Base-by-base conservation (phyloP, 768 basidiomycete genomes). In the Guyanaporus albipodus region DNA sequence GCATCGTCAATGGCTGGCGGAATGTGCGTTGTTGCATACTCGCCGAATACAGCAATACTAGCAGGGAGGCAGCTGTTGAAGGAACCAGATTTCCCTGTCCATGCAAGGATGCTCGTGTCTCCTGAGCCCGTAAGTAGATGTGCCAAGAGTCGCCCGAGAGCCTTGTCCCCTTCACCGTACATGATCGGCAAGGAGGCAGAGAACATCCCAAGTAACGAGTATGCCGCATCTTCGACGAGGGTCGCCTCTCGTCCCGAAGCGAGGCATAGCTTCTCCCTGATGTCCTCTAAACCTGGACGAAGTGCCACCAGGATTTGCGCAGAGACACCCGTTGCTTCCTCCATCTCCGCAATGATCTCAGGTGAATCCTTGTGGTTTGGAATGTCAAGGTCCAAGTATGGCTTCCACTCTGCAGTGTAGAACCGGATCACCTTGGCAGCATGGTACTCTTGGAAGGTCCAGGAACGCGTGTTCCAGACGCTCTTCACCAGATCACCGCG, bases 401-500 rank as follows among this genome's bases (percentile, higher is more conserved):
- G 39, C 18, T 2, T 29, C 46, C 46, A 47, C n/a, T 47, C 39
- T 12, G 2, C n/a, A 2, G 38, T 47, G 33, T 41, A 47, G 19
- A 47, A 47, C 19, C 33, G 33, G 19, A 47, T 27, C 15, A 41
- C 39, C 26, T 47, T 34, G 21, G 46, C 34, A 14, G 46, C 46
- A 47, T 41, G 46, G 15, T 47, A 47, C 15, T 47, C 46, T n/a
- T 47, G 46, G 33, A 47, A 41, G 4, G 46, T 47, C 46, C 46
- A 47, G 3, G 38, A 32, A 12, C 46, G 46, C n/a, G 2, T 28
- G 23, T 47, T 47, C 46, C 46, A 47, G 4, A 47, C 8, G 8
- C 46, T 47, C 32, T 14, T 22, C 19, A 18, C 19, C 19, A 47
- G 26, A 35, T 35, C 33, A 8, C 46, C 46, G 6, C 38, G 38